Percentiles rank a stretch among this genome's conserved stretches.
These are phyloP conservation scores for Melastoma candidum DNA, from an alignment of 441 rosid genomes.

Conservation along the genomic window DNA sequence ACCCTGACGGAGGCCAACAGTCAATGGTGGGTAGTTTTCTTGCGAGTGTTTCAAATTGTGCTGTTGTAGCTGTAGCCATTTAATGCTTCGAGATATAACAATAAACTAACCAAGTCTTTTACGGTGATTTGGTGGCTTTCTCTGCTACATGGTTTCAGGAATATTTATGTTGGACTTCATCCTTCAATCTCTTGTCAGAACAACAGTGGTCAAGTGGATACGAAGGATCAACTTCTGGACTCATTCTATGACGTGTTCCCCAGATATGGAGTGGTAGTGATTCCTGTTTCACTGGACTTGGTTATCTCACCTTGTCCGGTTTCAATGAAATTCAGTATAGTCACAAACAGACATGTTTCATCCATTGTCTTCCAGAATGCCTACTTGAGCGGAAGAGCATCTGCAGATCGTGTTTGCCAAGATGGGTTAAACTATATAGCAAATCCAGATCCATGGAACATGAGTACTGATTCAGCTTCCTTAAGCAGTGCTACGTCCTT, in stretches of 20 bases:
- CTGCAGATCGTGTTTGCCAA: slow-evolving; percentile 20
- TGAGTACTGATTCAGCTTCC: slow-evolving; percentile 11
- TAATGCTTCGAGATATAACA: too few relatives aligned
- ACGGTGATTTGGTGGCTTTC: too few relatives aligned
- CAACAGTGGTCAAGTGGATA: slow-evolving; percentile 19
- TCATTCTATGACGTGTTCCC: slow-evolving; percentile 34
- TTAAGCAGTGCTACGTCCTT: slow-evolving; percentile 10
- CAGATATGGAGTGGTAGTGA: slow-evolving; percentile 60
- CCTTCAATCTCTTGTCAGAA: slow-evolving; percentile 32
- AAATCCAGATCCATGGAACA: slow-evolving; percentile 21
- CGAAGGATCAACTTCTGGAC: slow-evolving; percentile 21
- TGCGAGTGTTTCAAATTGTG: too few relatives aligned
- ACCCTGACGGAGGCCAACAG: slow-evolving; percentile 30
- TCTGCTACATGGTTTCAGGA: slow-evolving; percentile 25
- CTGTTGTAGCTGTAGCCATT: too few relatives aligned
- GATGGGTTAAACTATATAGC: slow-evolving; percentile 38
- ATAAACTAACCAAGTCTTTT: too few relatives aligned
- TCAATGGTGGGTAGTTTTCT: slow-evolving; percentile 14
- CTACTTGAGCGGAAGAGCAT: slow-evolving; percentile 47
- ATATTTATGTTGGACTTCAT: slow-evolving; percentile 51
- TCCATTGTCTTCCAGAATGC: slow-evolving; percentile 34
- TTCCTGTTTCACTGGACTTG: not conserved
- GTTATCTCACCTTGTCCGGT: not conserved
- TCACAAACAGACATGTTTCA: not conserved
- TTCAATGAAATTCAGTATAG: not conserved